These are phyloP conservation scores for Pestalotiopsis sp. DNA, from an alignment of 2,329 filamentous ascomycete species.

Conservation along the genomic window DNA sequence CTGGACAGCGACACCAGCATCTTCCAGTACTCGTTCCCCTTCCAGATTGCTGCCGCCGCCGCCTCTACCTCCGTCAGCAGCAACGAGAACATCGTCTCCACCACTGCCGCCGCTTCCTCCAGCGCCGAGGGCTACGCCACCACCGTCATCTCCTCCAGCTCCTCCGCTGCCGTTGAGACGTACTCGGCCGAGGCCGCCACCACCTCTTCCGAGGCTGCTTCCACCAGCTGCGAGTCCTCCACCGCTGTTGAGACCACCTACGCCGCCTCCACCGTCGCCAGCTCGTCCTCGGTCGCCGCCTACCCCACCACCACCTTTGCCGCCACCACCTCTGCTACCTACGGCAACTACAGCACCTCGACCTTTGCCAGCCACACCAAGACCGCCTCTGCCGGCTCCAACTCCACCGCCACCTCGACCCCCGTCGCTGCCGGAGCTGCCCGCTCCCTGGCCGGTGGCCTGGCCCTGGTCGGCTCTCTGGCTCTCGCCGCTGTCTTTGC, in stretches of 20 bases:
- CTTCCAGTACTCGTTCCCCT: constrained; percentile 67
- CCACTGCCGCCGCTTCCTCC: background rate
- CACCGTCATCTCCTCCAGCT: background rate
- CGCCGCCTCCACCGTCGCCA: constrained; percentile 11
- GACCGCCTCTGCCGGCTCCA: constrained; percentile 20
- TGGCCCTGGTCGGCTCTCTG: background rate
- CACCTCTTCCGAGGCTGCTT: constrained; percentile 27
- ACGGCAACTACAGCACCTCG: constrained; percentile 38
- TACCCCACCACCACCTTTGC: constrained; percentile 32
- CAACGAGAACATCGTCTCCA: constrained; percentile 11
- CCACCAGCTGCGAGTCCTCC: constrained; percentile 25
- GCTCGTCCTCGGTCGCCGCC: constrained; percentile 18
- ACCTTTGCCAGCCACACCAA: constrained; percentile 25
- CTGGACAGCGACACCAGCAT: constrained; percentile 46
- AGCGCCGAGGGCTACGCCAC: background rate
- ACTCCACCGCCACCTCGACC: background rate
- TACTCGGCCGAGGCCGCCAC: constrained; percentile 24
- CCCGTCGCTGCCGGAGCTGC: background rate
- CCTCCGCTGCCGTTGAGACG: constrained; percentile 22
- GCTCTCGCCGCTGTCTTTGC: background rate
- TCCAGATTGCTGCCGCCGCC: constrained; percentile 47
- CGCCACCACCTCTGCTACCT: constrained; percentile 27
- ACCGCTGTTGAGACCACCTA: constrained; percentile 14
- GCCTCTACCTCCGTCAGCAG: constrained; percentile 10
- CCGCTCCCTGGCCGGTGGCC: background rate